Conservation (phyloP, 805 yeast genomes). For the Candida insectalens region DNA sequence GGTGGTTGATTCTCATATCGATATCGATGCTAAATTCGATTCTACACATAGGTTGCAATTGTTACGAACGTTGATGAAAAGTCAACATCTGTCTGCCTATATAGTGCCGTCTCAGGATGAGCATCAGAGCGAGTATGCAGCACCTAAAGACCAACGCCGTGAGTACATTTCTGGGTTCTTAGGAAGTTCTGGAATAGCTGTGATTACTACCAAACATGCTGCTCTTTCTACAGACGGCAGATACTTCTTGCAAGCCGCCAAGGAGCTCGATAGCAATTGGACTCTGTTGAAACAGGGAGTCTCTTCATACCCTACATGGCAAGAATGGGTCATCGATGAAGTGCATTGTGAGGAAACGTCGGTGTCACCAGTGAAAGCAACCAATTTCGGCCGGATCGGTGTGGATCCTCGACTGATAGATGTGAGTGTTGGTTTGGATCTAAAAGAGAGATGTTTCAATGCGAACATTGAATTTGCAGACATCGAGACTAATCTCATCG, state of each 20-base stretch:
- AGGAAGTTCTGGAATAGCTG: constrained; percentile 89
- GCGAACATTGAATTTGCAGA: constrained; percentile 38
- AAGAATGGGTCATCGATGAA: constrained; percentile 59
- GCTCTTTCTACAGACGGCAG: constrained; percentile 90
- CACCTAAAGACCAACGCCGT: constrained; percentile 72
- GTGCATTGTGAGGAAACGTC: constrained; percentile 19
- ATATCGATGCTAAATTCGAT: too few relatives aligned
- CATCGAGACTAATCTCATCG: constrained; percentile 57
- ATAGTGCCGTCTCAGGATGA: constrained; percentile 74
- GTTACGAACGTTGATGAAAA: constrained; percentile 36
- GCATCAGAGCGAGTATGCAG: constrained; percentile 86
- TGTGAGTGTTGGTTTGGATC: constrained; percentile 33
- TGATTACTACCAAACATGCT: constrained; percentile 62
- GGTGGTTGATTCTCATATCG: too few relatives aligned
- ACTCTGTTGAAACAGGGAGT: constrained; percentile 68
- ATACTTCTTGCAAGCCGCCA: constrained; percentile 83
- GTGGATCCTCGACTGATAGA: constrained; percentile 75
- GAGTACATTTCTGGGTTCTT: constrained; percentile 80
- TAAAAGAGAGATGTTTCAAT: constrained; percentile 23
- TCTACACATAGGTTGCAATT: constrained; percentile 27
- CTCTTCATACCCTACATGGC: constrained; percentile 69
- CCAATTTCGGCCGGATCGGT: constrained; percentile 49
- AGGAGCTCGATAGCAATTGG: constrained; percentile 79
- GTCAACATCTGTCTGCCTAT: constrained; percentile 39
- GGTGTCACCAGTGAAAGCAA: constrained; percentile 21